A percentile compares a stretch with the other conserved stretches of the same genome.
These are phyloP conservation scores for Davidsoniella eucalypti DNA, from an alignment of 2,329 filamentous ascomycete genomes.

Conservation along the genomic window DNA sequence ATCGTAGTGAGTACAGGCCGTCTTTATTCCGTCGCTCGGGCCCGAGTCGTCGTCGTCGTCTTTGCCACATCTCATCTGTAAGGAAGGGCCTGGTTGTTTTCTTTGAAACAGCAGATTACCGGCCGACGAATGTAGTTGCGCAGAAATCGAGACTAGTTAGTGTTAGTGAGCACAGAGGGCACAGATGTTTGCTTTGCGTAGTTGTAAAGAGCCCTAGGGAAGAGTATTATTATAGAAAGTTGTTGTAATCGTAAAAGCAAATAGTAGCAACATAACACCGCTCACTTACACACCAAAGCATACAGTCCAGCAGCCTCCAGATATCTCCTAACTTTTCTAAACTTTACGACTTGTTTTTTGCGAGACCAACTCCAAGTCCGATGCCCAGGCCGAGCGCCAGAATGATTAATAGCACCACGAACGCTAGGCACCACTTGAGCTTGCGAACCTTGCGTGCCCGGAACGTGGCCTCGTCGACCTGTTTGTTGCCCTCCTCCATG, in stretches of 20 bases:
- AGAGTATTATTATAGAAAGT: too few species aligned
- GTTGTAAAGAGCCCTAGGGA: too few species aligned
- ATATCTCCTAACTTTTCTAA: neutral
- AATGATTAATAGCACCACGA: conserved; percentile 42
- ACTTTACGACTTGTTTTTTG: neutral
- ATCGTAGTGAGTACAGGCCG: too few species aligned
- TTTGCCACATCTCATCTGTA: too few species aligned
- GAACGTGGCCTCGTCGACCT: conserved; percentile 51
- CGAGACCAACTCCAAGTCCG: conserved; percentile 32
- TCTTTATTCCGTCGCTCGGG: too few species aligned
- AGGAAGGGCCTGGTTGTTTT: too few species aligned
- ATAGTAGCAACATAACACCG: neutral
- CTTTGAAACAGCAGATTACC: too few species aligned
- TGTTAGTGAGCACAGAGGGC: too few species aligned
- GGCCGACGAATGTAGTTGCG: too few species aligned
- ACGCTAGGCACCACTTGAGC: conserved; percentile 60
- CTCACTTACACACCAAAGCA: neutral
- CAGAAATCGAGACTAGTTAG: too few species aligned
- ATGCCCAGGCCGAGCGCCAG: conserved; percentile 38
- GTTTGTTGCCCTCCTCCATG: conserved; percentile 38
- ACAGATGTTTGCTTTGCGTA: too few species aligned
- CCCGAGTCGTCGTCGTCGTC: too few species aligned
- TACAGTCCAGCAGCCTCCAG: neutral
- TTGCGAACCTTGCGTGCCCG: conserved; percentile 50
- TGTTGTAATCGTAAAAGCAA: neutral